Evolutionary conservation across 768 basidiomycete genomes (phyloP).

Genomic region (Tulasnella sp.): DNA sequence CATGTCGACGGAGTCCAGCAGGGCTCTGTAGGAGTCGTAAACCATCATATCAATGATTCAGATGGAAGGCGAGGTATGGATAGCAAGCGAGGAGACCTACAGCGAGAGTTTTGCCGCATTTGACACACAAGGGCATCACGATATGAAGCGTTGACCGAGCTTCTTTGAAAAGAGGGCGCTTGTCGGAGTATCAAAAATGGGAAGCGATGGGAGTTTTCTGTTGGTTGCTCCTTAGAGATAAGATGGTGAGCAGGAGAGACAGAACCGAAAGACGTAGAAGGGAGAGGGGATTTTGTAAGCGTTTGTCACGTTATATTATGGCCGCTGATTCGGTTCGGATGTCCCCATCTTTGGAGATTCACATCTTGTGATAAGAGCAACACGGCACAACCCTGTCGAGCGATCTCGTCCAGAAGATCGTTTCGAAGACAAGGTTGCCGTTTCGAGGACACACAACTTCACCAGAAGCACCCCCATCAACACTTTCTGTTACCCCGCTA

Average conservation of each 20-base stretch:
- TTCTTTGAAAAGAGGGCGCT: neutral
- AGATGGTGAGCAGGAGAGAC: neutral
- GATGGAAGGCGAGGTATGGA: too few species aligned
- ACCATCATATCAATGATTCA: neutral
- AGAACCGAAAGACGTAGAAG: neutral
- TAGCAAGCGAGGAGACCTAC: neutral
- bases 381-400: neutral
- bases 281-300: neutral
- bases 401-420: neutral
- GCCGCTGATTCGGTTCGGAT: neutral
- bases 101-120: neutral
- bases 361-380: neutral
- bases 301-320: neutral
- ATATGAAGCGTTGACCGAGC: neutral
- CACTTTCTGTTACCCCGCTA: too few species aligned
- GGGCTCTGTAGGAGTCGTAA: neutral
- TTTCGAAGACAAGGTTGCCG: too few species aligned
- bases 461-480: too few species aligned
- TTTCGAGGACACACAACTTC: too few species aligned
- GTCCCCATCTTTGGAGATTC: neutral
- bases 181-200: neutral
- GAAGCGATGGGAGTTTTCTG: neutral
- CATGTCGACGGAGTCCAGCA: neutral
- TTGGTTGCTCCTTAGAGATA: neutral
- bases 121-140: neutral